These are phyloP conservation scores for Tylopilus vinaceipallidus DNA, from an alignment of 768 basidiomycete species.

Conservation along the genomic window DNA sequence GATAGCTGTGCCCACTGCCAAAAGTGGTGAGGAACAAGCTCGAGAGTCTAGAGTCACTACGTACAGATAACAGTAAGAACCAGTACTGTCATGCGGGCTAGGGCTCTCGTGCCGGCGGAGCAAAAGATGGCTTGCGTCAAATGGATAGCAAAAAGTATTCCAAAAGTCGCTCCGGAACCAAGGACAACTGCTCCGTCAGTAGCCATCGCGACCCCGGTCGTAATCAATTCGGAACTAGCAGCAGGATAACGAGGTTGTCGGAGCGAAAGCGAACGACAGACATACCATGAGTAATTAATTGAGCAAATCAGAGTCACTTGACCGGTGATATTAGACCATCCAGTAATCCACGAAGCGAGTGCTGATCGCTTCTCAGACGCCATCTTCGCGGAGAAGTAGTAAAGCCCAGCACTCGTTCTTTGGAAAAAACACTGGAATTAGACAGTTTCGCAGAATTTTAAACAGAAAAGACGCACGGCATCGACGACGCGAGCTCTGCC, in stretches of 20 bases:
- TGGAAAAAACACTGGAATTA: background rate
- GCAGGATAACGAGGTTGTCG: background rate
- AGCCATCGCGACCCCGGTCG: constrained; percentile 17
- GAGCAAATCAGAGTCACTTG: constrained; percentile 25
- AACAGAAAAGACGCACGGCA: background rate
- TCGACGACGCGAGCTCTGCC: constrained; percentile 9
- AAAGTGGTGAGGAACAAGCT: background rate
- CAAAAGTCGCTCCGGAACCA: constrained; percentile 17
- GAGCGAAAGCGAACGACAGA: background rate
- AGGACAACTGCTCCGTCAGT: constrained; percentile 17
- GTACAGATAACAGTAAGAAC: constrained; percentile 10
- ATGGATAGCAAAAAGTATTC: constrained; percentile 20
- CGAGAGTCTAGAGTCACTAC: background rate
- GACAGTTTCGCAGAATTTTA: background rate
- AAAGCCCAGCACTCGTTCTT: constrained; percentile 26
- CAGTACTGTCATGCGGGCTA: constrained; percentile 19
- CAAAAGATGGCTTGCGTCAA: constrained; percentile 16
- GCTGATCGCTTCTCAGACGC: constrained; percentile 20
- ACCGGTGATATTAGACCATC: constrained; percentile 25
- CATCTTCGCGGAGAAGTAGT: constrained; percentile 28
- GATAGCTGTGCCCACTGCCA: constrained; percentile 18
- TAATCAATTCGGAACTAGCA: constrained; percentile 17
- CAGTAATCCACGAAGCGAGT: constrained; percentile 26
- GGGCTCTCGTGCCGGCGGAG: constrained; percentile 17
- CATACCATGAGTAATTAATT: constrained; percentile 19